Evolutionary conservation across 768 basidiomycete genomes (phyloP).

Genomic region (Dentipellis sp.): DNA sequence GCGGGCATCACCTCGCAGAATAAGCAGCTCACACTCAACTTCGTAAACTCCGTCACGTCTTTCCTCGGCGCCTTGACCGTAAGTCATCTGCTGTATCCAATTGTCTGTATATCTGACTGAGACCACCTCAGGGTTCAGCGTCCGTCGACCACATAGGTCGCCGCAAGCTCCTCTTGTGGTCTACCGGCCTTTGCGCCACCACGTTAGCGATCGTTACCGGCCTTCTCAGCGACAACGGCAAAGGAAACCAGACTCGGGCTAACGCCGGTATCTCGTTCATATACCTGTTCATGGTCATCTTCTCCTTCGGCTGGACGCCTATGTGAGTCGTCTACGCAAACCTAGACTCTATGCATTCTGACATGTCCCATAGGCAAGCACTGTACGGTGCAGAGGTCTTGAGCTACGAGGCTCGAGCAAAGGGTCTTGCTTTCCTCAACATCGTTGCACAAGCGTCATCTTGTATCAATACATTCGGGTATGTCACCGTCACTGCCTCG

Average conservation of each 20-base stretch:
- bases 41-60: conserved; percentile 43
- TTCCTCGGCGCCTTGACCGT: conserved; percentile 28
- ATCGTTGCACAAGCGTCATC: conserved; percentile 33
- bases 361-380: conserved; percentile 30
- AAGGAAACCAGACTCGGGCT: conserved; percentile 22
- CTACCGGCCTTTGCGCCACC: conserved; percentile 27
- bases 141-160: conserved; percentile 41
- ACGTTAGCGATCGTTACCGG: conserved; percentile 39
- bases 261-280: conserved; percentile 47
- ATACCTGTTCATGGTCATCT: conserved; percentile 42
- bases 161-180: conserved; percentile 32
- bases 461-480: conserved; percentile 44
- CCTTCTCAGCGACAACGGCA: conserved; percentile 29
- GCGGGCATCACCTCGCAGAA: conserved; percentile 36
- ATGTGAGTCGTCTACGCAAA: conserved; percentile 29
- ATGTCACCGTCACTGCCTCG: conserved; percentile 7
- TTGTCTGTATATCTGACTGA: neutral
- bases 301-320: conserved; percentile 47
- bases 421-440: conserved; percentile 42
- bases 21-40: conserved; percentile 35
- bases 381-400: conserved; percentile 47
- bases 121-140: conserved; percentile 28
- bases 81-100: conserved; percentile 1
- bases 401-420: conserved; percentile 39
- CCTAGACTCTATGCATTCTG: neutral